Evolutionary conservation across 768 basidiomycete genomes (phyloP).

Genomic region (Basidioascus undulatus): DNA sequence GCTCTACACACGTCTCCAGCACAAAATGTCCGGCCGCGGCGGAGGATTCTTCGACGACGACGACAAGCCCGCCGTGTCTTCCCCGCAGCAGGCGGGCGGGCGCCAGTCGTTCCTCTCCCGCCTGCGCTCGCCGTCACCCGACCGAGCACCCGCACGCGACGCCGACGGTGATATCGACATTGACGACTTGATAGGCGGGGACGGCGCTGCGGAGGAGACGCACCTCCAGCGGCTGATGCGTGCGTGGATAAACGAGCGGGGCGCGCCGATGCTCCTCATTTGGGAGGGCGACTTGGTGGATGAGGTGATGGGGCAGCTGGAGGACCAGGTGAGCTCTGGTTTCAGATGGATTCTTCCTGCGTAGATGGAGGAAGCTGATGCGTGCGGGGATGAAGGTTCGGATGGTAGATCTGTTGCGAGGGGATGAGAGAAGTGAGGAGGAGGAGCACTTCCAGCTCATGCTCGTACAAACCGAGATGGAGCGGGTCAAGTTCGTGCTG

Average conservation of each 20-base stretch:
- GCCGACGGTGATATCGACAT: too few relatives aligned
- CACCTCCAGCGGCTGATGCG: constrained; percentile 45
- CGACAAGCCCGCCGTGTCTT: too few relatives aligned
- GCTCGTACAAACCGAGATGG: constrained; percentile 82
- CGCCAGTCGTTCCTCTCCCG: too few relatives aligned
- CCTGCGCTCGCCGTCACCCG: too few relatives aligned
- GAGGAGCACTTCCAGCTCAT: constrained; percentile 83
- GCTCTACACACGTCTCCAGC: too few relatives aligned
- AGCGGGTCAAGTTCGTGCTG: constrained; percentile 77
- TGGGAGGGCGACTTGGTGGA: constrained; percentile 44
- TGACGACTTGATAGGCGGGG: too few relatives aligned
- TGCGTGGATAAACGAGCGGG: constrained; percentile 68
- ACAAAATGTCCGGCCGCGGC: too few relatives aligned
- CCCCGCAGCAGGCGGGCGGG: too few relatives aligned
- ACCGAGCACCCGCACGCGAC: too few relatives aligned
- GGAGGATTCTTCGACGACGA: too few relatives aligned
- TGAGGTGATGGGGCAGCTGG: constrained; percentile 44
- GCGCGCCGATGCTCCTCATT: constrained; percentile 54
- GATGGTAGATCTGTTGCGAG: constrained; percentile 43
- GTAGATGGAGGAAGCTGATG: background rate
- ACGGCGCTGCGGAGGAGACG: constrained; percentile 23
- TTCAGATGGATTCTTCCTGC: background rate
- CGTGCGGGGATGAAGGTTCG: constrained; percentile 31
- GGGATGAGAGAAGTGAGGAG: constrained; percentile 62
- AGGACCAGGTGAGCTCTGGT: constrained; percentile 44